Evolutionary conservation across 2,329 filamentous ascomycete genomes (phyloP).

Genomic region (Arthrobotrys pseudoclavata): DNA sequence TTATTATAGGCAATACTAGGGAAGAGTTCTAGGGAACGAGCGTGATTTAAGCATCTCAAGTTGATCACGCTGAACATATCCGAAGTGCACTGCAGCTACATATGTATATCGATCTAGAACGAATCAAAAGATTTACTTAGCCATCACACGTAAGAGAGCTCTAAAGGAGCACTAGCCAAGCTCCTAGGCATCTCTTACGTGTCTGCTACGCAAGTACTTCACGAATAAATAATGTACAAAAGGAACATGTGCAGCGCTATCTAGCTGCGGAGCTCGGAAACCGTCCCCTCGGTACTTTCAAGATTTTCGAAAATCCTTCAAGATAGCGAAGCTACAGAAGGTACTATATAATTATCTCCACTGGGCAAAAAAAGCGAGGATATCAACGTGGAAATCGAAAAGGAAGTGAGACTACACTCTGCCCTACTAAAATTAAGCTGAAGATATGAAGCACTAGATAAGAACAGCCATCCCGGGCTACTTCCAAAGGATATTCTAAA

Average conservation of each 20-base stretch:
- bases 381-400: not conserved
- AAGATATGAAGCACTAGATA: not conserved
- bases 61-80: no score
- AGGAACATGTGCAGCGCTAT: not conserved
- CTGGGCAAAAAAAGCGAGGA: not conserved
- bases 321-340: not conserved
- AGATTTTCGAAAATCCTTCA: not conserved
- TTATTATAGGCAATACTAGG: no score
- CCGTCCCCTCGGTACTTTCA: not conserved
- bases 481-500: not conserved
- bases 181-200: not conserved
- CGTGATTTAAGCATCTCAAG: no score
- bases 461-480: not conserved
- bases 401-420: not conserved
- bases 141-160: not conserved
- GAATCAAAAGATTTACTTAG: not conserved
- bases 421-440: constrained; percentile 1
- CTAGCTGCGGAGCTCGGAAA: not conserved
- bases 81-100: no score
- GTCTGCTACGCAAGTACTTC: not conserved
- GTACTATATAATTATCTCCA: not conserved
- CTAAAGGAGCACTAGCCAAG: not conserved
- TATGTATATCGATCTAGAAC: not conserved
- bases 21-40: no score
- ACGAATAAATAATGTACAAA: not conserved